These are phyloP conservation scores for Coniella lustricola DNA, from an alignment of 2,329 filamentous ascomycete genomes.

Conservation along the genomic window DNA sequence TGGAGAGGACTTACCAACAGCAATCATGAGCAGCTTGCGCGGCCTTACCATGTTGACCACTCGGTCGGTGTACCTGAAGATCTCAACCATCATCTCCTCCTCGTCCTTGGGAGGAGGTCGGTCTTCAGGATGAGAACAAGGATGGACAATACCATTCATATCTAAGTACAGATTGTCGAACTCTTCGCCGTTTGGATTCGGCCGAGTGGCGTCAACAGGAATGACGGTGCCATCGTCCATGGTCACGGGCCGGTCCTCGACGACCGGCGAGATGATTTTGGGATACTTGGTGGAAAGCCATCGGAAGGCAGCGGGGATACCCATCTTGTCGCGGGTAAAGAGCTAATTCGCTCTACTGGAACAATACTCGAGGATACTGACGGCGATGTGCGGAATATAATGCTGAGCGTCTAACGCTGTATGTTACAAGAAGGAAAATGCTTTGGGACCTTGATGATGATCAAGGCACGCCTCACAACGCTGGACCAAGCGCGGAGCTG, in stretches of 20 bases:
- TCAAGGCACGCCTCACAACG: not conserved
- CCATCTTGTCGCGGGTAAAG: slow-evolving; percentile 50
- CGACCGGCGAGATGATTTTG: slow-evolving; percentile 88
- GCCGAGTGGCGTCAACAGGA: slow-evolving; percentile 74
- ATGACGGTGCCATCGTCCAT: slow-evolving; percentile 76
- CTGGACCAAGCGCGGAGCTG: not conserved
- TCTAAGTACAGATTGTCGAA: slow-evolving; percentile 97
- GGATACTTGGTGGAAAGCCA: slow-evolving; percentile 97
- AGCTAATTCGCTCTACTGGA: slow-evolving; percentile 1
- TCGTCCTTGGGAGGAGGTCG: slow-evolving; percentile 84
- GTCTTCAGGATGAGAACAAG: slow-evolving; percentile 95
- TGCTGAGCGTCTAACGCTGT: not conserved
- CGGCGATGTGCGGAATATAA: not conserved
- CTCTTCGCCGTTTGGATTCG: slow-evolving; percentile 96
- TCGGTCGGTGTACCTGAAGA: slow-evolving; percentile 97
- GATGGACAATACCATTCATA: slow-evolving; percentile 99
- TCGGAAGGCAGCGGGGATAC: slow-evolving; percentile 90
- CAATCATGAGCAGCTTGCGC: slow-evolving; percentile 93
- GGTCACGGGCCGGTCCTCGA: slow-evolving; percentile 74
- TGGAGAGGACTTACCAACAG: slow-evolving; percentile 63
- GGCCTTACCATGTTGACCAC: slow-evolving; percentile 98
- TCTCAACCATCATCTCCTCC: slow-evolving; percentile 98
- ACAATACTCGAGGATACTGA: not conserved
- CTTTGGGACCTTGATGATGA: not conserved
- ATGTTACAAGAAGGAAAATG: not conserved